Conservation (phyloP, 2,329 filamentous ascomycete species). For the Capronia americana region DNA sequence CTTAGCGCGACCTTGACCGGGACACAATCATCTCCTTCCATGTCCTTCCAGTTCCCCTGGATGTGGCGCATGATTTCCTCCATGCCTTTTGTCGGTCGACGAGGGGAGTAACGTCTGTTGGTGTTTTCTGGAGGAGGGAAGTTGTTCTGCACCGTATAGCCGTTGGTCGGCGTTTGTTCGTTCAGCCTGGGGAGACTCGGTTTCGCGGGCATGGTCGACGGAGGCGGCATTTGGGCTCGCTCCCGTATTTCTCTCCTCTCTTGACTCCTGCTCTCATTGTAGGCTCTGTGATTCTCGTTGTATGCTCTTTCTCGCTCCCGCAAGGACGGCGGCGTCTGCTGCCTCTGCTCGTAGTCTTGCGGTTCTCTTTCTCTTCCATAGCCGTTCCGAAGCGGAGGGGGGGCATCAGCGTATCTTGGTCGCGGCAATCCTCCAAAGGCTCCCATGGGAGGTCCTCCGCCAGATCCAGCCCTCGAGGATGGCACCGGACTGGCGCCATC, state of each 20-base stretch:
- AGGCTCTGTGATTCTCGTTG: conserved; percentile 30
- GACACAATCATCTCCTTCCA: conserved; percentile 86
- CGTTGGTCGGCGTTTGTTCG: conserved; percentile 27
- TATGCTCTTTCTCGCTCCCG: conserved; percentile 36
- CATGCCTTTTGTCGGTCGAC: conserved; percentile 37
- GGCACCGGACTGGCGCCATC: conserved; percentile 29
- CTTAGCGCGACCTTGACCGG: conserved; percentile 95
- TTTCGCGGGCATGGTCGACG: conserved; percentile 30
- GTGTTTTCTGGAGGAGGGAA: conserved; percentile 29
- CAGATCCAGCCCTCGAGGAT: conserved; percentile 28
- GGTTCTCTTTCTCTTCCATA: conserved; percentile 27
- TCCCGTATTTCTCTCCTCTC: conserved; percentile 28
- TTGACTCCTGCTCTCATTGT: conserved; percentile 32
- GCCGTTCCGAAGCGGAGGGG: conserved; percentile 27
- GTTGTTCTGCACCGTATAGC: conserved; percentile 18
- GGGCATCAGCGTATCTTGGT: conserved; percentile 27
- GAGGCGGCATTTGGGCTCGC: conserved; percentile 32
- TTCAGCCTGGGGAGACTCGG: conserved; percentile 28
- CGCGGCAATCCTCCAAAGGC: conserved; percentile 38
- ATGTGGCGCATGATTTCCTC: conserved; percentile 60
- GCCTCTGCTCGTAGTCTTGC: conserved; percentile 32
- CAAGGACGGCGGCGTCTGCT: conserved; percentile 23
- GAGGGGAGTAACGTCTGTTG: conserved; percentile 33
- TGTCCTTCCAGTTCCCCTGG: conserved; percentile 86
- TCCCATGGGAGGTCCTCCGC: conserved; percentile 26